These are phyloP conservation scores for Gnomoniopsis sp. DNA, from an alignment of 2,329 filamentous ascomycete species.

Conservation along the genomic window DNA sequence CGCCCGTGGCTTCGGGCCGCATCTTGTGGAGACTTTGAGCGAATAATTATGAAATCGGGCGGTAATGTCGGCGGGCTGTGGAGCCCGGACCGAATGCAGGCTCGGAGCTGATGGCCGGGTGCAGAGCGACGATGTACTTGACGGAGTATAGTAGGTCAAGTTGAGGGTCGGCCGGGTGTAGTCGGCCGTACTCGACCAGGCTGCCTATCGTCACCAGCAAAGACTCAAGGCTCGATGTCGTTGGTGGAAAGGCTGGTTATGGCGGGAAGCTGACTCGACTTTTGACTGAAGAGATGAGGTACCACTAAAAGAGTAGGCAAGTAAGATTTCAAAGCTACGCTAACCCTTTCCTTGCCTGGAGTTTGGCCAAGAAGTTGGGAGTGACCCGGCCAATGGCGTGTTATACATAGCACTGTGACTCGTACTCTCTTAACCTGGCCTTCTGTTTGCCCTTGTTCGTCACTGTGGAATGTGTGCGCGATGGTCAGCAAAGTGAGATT, in stretches of 20 bases:
- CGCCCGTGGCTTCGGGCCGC: not conserved
- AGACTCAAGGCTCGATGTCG: no score
- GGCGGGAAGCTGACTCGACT: no score
- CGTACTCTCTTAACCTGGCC: not conserved
- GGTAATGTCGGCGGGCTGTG: not conserved
- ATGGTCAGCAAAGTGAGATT: no score
- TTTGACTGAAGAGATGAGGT: no score
- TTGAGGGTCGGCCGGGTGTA: no score
- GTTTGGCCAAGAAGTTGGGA: not conserved
- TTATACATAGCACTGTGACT: not conserved
- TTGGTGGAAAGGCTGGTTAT: no score
- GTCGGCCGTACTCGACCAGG: no score
- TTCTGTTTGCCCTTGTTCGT: not conserved
- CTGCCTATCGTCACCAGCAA: no score
- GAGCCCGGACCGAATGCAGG: not conserved
- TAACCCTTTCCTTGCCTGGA: not conserved
- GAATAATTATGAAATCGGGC: not conserved
- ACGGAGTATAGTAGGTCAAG: no score
- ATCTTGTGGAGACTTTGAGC: not conserved
- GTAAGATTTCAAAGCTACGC: not conserved
- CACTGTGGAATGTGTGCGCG: no score
- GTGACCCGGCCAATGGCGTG: not conserved
- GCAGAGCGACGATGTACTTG: not conserved
- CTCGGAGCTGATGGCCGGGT: not conserved
- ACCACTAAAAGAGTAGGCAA: no score